phyloP scores from a whole-genome alignment of 192 early-diverging fungal genomes.

The Coemansia sp. region DNA sequence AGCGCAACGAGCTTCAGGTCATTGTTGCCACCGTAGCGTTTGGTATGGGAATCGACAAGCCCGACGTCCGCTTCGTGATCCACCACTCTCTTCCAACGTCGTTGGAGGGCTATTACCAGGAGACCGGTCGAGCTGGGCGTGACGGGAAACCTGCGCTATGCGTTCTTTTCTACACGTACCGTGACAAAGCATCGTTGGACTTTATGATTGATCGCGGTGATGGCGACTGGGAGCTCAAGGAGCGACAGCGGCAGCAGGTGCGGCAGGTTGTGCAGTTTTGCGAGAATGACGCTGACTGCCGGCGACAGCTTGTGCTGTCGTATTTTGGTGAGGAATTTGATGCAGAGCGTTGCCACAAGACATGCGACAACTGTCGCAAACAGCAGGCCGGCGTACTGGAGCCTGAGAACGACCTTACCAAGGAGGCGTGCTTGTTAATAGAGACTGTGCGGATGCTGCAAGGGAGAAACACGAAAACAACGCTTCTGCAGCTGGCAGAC shows the following conservation, averaged over 20 bases:
- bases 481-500: constrained; percentile 69
- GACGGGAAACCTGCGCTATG: constrained; percentile 87
- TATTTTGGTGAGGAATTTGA: constrained; percentile 92
- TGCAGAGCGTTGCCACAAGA: constrained; percentile 61
- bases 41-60: constrained; percentile 98
- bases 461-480: constrained; percentile 56
- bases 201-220: constrained; percentile 83
- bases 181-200: constrained; percentile 72
- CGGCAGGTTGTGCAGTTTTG: constrained; percentile 75
- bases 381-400: background rate
- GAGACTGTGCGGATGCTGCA: constrained; percentile 50
- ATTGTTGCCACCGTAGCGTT: constrained; percentile 97
- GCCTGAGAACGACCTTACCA: constrained; percentile 56
- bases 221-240: constrained; percentile 79
- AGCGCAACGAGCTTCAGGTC: constrained; percentile 66
- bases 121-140: constrained; percentile 93
- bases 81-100: constrained; percentile 88
- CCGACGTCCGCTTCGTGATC: constrained; percentile 93
- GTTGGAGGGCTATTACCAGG: constrained; percentile 95
- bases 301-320: constrained; percentile 80
- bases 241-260: constrained; percentile 66
- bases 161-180: constrained; percentile 77
- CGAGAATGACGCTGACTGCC: constrained; percentile 84
- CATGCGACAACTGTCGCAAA: constrained; percentile 88
- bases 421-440: constrained; percentile 56